Conservation (phyloP, 345 rosid genomes). For the Raphanus raphanistrum region DNA sequence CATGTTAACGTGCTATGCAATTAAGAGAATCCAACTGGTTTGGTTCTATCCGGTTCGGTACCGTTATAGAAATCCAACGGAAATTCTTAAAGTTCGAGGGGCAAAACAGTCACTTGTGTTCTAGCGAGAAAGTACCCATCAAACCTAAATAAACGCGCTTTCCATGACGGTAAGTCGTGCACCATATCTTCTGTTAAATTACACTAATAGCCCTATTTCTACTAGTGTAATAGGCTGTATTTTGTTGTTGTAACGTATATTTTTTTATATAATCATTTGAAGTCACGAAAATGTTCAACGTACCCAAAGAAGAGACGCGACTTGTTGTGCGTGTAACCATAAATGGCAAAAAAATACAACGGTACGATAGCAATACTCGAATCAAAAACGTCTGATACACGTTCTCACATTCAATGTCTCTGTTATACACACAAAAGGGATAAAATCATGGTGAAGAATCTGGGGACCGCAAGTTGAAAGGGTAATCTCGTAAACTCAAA, state of each 20-base stretch:
- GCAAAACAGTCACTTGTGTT: slow-evolving; percentile 10
- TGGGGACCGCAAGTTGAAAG: background rate
- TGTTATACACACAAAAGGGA: background rate
- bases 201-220: background rate
- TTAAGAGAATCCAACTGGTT: background rate
- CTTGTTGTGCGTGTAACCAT: background rate
- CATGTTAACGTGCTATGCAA: slow-evolving; percentile 18
- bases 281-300: slow-evolving; percentile 11
- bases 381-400: slow-evolving; percentile 26
- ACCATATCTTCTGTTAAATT: background rate
- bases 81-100: background rate
- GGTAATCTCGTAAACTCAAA: background rate
- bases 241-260: background rate
- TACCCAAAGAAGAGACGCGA: slow-evolving; percentile 15
- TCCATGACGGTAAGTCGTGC: slow-evolving; percentile 22
- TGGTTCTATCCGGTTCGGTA: slow-evolving; percentile 16
- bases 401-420: slow-evolving; percentile 13
- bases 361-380: background rate
- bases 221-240: background rate
- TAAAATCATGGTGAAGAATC: background rate
- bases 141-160: slow-evolving; percentile 19
- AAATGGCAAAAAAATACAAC: background rate
- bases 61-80: slow-evolving; percentile 28
- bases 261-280: background rate
- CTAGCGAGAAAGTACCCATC: slow-evolving; percentile 3